phyloP scores from a whole-genome alignment of 495 filamentous ascomycete species.

The Tuber melanosporum region DNA sequence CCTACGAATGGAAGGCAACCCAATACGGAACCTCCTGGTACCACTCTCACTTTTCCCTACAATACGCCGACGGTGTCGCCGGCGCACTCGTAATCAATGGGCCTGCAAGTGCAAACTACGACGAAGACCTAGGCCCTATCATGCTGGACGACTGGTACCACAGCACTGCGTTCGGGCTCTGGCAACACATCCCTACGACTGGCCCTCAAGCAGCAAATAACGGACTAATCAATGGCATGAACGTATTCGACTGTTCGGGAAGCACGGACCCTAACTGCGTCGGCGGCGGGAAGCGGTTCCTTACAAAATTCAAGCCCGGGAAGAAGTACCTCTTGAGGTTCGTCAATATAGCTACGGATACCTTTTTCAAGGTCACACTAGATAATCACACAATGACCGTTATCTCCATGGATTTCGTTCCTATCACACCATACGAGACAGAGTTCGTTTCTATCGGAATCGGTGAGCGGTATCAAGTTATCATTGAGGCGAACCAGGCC shows the following conservation, averaged over 20 bases:
- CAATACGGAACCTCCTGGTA: conserved; percentile 41
- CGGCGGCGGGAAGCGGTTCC: conserved; percentile 31
- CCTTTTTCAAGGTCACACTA: conserved; percentile 44
- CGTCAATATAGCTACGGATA: conserved; percentile 52
- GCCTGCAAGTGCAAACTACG: conserved; percentile 51
- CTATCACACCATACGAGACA: conserved; percentile 48
- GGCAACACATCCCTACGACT: conserved; percentile 2
- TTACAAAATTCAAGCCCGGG: conserved; percentile 46
- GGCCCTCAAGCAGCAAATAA: conserved; percentile 49
- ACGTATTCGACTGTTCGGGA: conserved; percentile 17
- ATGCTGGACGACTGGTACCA: conserved; percentile 50
- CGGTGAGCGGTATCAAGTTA: conserved; percentile 64
- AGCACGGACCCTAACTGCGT: conserved; percentile 37
- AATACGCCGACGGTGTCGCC: conserved; percentile 52
- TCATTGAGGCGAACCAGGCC: conserved; percentile 53
- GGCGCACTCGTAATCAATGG: conserved; percentile 57
- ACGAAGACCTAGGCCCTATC: conserved; percentile 54
- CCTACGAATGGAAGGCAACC: conserved; percentile 44
- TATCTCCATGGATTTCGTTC: conserved; percentile 51
- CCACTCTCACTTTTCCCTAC: conserved; percentile 50
- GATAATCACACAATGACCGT: conserved; percentile 50
- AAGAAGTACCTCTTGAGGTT: conserved; percentile 52
- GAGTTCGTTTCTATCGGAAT: conserved; percentile 53
- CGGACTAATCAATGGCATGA: conserved; percentile 44
- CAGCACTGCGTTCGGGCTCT: conserved; percentile 6